Evolutionary conservation across 257 asterid species (phyloP).

Genomic region (Phtheirospermum japonicum): DNA sequence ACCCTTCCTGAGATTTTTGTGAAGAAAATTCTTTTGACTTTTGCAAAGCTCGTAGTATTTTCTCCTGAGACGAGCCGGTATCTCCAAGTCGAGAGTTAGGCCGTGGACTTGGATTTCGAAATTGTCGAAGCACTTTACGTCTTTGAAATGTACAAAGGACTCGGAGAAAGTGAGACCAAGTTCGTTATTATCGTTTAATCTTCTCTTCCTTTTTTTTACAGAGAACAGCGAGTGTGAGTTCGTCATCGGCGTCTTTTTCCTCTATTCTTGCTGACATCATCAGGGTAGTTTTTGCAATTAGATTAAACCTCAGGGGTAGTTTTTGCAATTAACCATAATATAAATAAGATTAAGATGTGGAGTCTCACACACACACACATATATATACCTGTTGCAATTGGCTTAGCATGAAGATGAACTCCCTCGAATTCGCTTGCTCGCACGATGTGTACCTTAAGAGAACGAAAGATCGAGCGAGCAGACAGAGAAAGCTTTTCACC

Average conservation of each 20-base stretch:
- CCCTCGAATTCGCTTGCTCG: conserved; percentile 33
- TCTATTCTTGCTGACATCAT: no score
- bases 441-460: conserved; percentile 49
- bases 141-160: conserved; percentile 34
- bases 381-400: conserved; percentile 28
- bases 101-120: conserved; percentile 57
- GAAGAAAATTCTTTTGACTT: conserved; percentile 55
- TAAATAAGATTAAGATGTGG: neutral
- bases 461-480: neutral
- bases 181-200: conserved; percentile 1
- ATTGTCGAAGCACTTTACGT: conserved; percentile 39
- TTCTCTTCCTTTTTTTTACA: no score
- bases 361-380: neutral
- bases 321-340: no score
- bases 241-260: no score
- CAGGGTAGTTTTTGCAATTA: no score
- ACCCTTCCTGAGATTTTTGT: conserved; percentile 43
- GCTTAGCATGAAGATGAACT: no score
- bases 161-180: conserved; percentile 36
- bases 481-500: neutral
- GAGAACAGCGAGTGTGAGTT: no score
- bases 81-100: conserved; percentile 45
- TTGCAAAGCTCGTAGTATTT: conserved; percentile 60
- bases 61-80: conserved; percentile 35
- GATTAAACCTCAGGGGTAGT: no score